These are phyloP conservation scores for Solanum sparsipilum DNA, from an alignment of 257 asterid genomes.

Conservation along the genomic window DNA sequence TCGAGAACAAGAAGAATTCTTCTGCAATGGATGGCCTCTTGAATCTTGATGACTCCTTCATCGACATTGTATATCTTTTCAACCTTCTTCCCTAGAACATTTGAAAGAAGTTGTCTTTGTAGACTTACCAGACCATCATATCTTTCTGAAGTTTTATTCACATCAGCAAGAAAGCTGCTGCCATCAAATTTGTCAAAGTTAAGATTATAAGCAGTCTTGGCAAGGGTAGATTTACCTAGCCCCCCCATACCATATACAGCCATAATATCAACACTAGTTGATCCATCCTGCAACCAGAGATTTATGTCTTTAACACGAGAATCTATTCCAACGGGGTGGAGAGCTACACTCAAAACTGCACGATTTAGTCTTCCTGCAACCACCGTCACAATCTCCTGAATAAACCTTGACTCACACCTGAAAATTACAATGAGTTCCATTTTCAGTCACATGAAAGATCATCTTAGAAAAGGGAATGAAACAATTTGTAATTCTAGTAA, in stretches of 20 bases:
- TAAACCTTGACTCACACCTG: conserved; percentile 9
- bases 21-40: neutral
- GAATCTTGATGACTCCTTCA: conserved; percentile 1
- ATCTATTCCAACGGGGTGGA: conserved; percentile 2
- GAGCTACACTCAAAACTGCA: neutral
- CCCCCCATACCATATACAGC: conserved; percentile 9
- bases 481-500: neutral
- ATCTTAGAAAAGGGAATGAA: neutral
- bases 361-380: neutral
- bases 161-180: conserved; percentile 8
- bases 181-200: conserved; percentile 1
- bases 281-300: conserved; percentile 1
- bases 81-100: neutral
- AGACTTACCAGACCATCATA: neutral
- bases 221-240: conserved; percentile 6
- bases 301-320: conserved; percentile 3
- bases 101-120: conserved; percentile 7
- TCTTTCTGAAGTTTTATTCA: neutral
- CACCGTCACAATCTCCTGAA: conserved; percentile 4
- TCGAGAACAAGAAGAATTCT: conserved; percentile 8
- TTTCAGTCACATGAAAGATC: neutral
- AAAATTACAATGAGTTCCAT: neutral
- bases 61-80: neutral
- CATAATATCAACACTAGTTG: neutral
- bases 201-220: neutral